Base-by-base conservation (phyloP, 2,329 filamentous ascomycete genomes). In the Pseudogymnoascus sp. region DNA sequence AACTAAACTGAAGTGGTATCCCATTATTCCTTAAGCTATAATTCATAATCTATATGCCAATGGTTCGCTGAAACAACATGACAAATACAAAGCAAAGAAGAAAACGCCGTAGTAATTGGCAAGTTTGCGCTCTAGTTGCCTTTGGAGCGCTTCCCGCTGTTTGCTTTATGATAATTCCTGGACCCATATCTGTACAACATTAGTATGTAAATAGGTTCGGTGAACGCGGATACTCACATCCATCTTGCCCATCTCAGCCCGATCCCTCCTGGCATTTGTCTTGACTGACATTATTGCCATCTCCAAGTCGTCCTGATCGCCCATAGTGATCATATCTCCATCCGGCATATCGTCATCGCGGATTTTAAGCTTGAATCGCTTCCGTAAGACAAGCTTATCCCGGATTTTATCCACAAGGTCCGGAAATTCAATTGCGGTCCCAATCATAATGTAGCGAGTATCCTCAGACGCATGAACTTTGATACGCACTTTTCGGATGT, bases 271-370 rank as follows among this genome's bases (percentile, higher is more conserved):
- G 55, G 88, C 91, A 61, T 77, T 75, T 57, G 81, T 81, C 72
- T 84, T 89, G 5, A 86, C 85, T 52, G 78, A 81, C 71, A 82
- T 81, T 59, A 97, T 79, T 26, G 90, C 85, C 84, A 96, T 89
- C 57, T 97, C 92, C 63, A 96, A 75, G 75, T 99, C 94, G 69
- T 99, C 94, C 73, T 96, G 90, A 72, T 99, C 94, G 28, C 88
- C 91, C 83, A 99, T 87, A 30, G 92, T 96, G 69, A 99, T 95
- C 88, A 96, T 92, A 69, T 97, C 92, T 2, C 88, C 88, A 60
- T 86, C 79, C 0, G 82, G 81, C 62, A 77, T 73, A 66, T 90
- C 88, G 66, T 97, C 94, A 64, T 95, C 90, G 68, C 82, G 83
- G 67, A 92, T 83, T 77, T 94, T 94, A 74, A 96, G 86, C 79